Evolutionary conservation across 306 rosid genomes (phyloP).

Genomic region (Vigna mungo): DNA sequence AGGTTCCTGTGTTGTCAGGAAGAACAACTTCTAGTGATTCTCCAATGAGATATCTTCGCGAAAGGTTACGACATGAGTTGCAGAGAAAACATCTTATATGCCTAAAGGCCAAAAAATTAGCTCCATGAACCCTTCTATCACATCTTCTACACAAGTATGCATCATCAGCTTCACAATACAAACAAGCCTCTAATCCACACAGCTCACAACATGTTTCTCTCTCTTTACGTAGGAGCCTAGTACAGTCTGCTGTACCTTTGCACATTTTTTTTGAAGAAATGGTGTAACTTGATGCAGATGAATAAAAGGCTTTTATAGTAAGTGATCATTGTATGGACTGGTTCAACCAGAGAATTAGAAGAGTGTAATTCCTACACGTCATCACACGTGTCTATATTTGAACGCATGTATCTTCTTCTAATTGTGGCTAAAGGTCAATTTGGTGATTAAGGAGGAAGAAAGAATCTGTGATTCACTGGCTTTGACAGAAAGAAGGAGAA

Average conservation of each 20-base stretch:
- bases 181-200: constrained; percentile 62
- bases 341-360: constrained; percentile 53
- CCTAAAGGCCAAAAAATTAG: constrained; percentile 74
- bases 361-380: constrained; percentile 52
- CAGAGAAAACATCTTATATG: constrained; percentile 82
- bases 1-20: constrained; percentile 35
- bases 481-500: constrained; percentile 45
- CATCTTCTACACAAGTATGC: constrained; percentile 78
- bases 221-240: constrained; percentile 28
- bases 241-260: constrained; percentile 49
- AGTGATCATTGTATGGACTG: constrained; percentile 10
- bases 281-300: background rate
- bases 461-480: constrained; percentile 47
- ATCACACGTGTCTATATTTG: constrained; percentile 40
- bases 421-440: constrained; percentile 19
- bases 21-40: constrained; percentile 60
- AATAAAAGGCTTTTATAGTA: constrained; percentile 43
- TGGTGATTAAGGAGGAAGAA: constrained; percentile 27
- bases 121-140: constrained; percentile 77
- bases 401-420: constrained; percentile 28
- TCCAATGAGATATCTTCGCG: constrained; percentile 64
- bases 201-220: constrained; percentile 64
- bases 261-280: constrained; percentile 59
- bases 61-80: constrained; percentile 69
- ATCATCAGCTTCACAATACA: constrained; percentile 83